Base-by-base conservation (phyloP, 2,329 filamentous ascomycete species). In the Mycosphaerella arachidis region DNA sequence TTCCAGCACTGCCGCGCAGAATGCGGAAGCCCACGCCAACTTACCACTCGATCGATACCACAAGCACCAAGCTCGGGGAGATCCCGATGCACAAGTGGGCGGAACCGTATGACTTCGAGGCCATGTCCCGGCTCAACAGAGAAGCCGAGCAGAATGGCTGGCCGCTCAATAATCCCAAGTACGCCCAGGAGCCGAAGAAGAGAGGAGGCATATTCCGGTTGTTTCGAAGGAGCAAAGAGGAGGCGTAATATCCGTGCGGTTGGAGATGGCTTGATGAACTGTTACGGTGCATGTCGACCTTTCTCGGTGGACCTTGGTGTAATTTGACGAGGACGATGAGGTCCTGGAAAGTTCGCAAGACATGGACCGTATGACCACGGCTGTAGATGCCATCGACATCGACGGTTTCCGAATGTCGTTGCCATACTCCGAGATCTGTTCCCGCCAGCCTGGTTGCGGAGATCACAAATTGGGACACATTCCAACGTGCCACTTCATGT, bases 61-160 rank as follows among this genome's bases (percentile, higher is more conserved):
- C 75, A 20, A 77, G 76, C 66, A 81, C 78, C 3, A 79, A 79
- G 67, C 69, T 81, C 8, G 78, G 78, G 48, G 78, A 80, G 63
- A 80, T 81, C 6, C 78, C 78, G 4, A 68, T 78, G 67, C 71
- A 74, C 40, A 73, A 74, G 51, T 80, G 78, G 78, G 70, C 72
- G 0, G 70, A 61, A 56, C 76, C 77, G 6, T 79, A 71, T 57
- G 75, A 80, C 56, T 76, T 74, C 51, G 75, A 75, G 35, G 73
- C 72, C 35, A 77, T 76, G 56, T 75, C 74, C 48, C 66, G 74
- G 24, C 63, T 75, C 65, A 80, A 80, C 57, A 65, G 66, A 4
- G 73, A 78, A 61, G 76, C 76, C n/a, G 55, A 64, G 52, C 60
- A 48, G 37, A 69, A 66, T 55, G 70, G 72, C 20, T 70, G 71